phyloP scores from a whole-genome alignment of 2,329 filamentous ascomycete genomes.

The Penicillium sp. region DNA sequence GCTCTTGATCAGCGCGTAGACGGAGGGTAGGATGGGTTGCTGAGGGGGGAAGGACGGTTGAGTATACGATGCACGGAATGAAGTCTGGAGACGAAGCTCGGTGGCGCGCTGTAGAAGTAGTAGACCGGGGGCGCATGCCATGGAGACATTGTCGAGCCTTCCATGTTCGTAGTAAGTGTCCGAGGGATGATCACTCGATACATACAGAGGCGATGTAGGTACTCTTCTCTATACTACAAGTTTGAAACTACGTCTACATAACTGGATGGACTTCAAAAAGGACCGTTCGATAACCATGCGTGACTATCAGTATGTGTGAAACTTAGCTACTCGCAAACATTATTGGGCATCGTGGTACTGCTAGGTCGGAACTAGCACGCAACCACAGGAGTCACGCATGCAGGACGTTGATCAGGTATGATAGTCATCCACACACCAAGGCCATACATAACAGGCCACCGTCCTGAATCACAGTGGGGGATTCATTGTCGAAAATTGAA shows the following conservation, averaged over 20 bases:
- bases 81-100: too few relatives aligned
- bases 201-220: background rate
- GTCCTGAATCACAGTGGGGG: background rate
- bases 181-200: too few relatives aligned
- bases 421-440: constrained; percentile 5
- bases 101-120: background rate
- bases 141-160: too few relatives aligned
- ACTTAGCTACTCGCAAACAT: constrained; percentile 4
- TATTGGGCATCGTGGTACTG: background rate
- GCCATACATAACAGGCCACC: background rate
- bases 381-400: background rate
- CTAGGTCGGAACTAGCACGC: constrained; percentile 8
- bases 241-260: background rate
- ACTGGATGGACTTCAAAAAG: too few relatives aligned
- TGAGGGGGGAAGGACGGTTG: background rate
- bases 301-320: constrained; percentile 1
- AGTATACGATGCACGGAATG: too few relatives aligned
- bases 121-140: background rate
- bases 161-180: too few relatives aligned
- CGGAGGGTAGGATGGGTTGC: too few relatives aligned
- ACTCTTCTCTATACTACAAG: background rate
- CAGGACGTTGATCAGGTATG: constrained; percentile 4
- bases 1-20: too few relatives aligned
- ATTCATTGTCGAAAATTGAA: background rate
- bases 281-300: constrained; percentile 1